A percentile compares a stretch with the other conserved stretches of the same genome.
Conservation (phyloP, 352 stramenopile genomes). For the Globisporangium nodosum region DNA sequence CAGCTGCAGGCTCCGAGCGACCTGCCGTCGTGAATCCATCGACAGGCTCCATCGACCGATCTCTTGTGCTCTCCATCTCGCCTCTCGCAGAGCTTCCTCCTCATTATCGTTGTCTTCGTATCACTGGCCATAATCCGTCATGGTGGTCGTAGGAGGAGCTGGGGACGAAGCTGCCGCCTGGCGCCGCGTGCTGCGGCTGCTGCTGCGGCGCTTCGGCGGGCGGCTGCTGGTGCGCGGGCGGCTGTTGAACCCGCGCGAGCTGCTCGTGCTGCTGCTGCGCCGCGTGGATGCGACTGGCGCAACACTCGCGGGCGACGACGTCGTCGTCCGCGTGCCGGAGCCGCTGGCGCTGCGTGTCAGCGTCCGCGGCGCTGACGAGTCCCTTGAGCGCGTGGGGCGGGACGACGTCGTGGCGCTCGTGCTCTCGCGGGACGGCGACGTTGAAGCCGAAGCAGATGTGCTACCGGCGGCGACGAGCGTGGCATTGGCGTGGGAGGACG, state of each 20-base stretch:
- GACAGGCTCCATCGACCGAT: too few species aligned
- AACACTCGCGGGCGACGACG: background rate
- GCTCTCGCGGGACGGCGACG: background rate
- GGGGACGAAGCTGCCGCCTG: slow-evolving; percentile 2
- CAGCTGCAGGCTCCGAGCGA: background rate
- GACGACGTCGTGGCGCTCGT: slow-evolving; percentile 11
- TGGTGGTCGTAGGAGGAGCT: too few species aligned
- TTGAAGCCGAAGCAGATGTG: background rate
- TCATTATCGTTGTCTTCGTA: too few species aligned
- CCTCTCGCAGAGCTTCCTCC: too few species aligned
- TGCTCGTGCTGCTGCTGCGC: slow-evolving; percentile 24
- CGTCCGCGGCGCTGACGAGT: slow-evolving; percentile 13
- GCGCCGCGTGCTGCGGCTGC: slow-evolving; percentile 11
- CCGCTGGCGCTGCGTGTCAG: slow-evolving; percentile 10
- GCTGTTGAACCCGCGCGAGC: slow-evolving; percentile 38
- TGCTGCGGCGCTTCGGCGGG: slow-evolving; percentile 26
- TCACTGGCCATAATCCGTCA: too few species aligned
- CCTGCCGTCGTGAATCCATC: background rate
- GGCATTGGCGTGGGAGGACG: background rate
- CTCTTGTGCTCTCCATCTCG: too few species aligned
- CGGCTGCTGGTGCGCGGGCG: slow-evolving; percentile 27
- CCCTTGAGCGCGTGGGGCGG: slow-evolving; percentile 7
- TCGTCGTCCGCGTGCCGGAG: slow-evolving; percentile 4
- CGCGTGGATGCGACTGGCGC: background rate
- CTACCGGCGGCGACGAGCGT: background rate